Conservation (phyloP, 805 yeast genomes). For the Clavispora carvajalis region DNA sequence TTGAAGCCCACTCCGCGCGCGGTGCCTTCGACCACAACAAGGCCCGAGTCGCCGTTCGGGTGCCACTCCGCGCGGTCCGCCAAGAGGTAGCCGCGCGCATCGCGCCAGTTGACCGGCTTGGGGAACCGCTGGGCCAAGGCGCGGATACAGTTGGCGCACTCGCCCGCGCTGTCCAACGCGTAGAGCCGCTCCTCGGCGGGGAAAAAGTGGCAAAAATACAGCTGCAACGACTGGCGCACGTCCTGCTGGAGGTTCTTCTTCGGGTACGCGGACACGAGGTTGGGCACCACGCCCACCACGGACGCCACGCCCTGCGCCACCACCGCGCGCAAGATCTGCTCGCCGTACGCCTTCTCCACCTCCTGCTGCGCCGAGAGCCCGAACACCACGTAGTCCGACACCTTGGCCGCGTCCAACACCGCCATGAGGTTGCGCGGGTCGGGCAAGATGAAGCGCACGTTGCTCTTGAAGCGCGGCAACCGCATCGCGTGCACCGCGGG, state of each 20-base stretch:
- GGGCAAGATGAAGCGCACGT: constrained; percentile 69
- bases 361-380: constrained; percentile 86
- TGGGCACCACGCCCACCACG: constrained; percentile 72
- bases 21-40: constrained; percentile 67
- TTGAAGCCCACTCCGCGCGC: constrained; percentile 85
- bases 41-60: constrained; percentile 24
- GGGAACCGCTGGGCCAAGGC: constrained; percentile 82
- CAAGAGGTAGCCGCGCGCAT: constrained; percentile 79
- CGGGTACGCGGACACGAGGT: constrained; percentile 59
- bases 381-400: constrained; percentile 84
- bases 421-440: constrained; percentile 60
- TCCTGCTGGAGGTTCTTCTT: constrained; percentile 75
- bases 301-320: constrained; percentile 90
- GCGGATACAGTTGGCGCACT: constrained; percentile 69
- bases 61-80: constrained; percentile 57
- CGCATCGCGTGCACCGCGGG: constrained; percentile 51
- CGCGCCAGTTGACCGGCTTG: constrained; percentile 84
- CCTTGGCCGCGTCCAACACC: constrained; percentile 79
- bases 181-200: constrained; percentile 73
- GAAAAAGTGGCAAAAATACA: constrained; percentile 39
- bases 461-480: constrained; percentile 67
- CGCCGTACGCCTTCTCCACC: constrained; percentile 76
- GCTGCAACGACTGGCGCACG: constrained; percentile 38
- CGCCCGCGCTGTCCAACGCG: constrained; percentile 62
- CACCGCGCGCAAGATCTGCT: constrained; percentile 80